Evolutionary conservation across 345 rosid genomes (phyloP), one percentile per base, ranked within the genome.

Genomic region (Citrus unshiu): DNA sequence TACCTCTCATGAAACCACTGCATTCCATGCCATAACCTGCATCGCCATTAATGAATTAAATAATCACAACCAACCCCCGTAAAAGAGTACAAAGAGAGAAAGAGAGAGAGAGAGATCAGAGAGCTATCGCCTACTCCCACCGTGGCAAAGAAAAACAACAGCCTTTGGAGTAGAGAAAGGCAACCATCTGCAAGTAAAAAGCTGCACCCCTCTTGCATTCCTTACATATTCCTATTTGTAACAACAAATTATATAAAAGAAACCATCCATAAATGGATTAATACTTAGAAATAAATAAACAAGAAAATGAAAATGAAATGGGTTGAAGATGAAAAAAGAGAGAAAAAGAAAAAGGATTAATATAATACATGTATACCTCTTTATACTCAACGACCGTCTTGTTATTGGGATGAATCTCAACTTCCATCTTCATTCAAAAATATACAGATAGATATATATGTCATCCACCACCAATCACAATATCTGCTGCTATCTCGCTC

Each of bases 21-120:
- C 99, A 94, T 78, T 96, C 98, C 97, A 94, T 86, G 78, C 98
- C 99, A 78, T 96, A 96, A 18, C 99, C 98, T 96, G 93, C 89
- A 83, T 46, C 8, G 27, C 54, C 87, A 83, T 86, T 78, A 83
- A 82, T 73, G 84, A 79, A 80, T 75, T 83, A 60, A 80, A 67
- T 46, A 61, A 56, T 76, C 77, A 56, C 83, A 82, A 58, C 79
- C 72, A 56, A 65, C 69, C 62, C 37, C 14, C 40, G 12, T 9
- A 24, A 34, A 62, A 62, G 39, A 29, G 73, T 2, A 70, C 62
- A 62, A 69, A 57, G 21, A 40, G 4, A 49, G 63, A 32, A 2
- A 46, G 63, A 32, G 46, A 57, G 73, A 54, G 22, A 19, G 4
- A 32, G 7, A n/a, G 34, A 21, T 25, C 14, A 18, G 1, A 13